Percentiles rank a stretch among this genome's conserved stretches.
Conservation (phyloP, 2,329 filamentous ascomycete species). For the Intubia oerlemansii region DNA sequence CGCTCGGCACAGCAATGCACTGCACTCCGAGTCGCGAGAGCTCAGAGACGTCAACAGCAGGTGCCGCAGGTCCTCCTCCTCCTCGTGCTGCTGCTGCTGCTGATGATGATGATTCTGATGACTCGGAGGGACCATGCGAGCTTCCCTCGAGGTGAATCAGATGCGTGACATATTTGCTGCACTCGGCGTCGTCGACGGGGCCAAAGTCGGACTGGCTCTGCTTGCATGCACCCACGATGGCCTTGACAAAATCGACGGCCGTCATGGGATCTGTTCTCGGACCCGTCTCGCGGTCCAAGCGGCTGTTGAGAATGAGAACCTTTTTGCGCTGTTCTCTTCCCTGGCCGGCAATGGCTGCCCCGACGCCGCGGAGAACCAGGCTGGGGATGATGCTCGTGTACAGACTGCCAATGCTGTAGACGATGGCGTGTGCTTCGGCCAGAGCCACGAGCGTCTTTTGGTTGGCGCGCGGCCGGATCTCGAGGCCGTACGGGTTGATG, state of each 20-base stretch:
- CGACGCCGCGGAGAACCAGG: slow-evolving; percentile 56
- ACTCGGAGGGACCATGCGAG: background rate
- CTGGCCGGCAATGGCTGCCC: slow-evolving; percentile 33
- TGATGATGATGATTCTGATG: slow-evolving; percentile 17
- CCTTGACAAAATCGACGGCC: slow-evolving; percentile 62
- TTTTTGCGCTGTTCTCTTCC: slow-evolving; percentile 31
- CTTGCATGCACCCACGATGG: slow-evolving; percentile 53
- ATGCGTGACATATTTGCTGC: slow-evolving; percentile 58
- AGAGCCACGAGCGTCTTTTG: slow-evolving; percentile 56
- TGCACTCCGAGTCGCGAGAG: slow-evolving; percentile 52
- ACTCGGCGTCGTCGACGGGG: slow-evolving; percentile 20
- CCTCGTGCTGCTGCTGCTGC: slow-evolving; percentile 29
- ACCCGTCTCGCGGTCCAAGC: slow-evolving; percentile 69
- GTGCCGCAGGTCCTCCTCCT: too few species aligned
- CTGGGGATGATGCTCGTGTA: slow-evolving; percentile 80
- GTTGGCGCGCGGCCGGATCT: slow-evolving; percentile 71
- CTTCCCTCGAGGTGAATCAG: slow-evolving; percentile 54
- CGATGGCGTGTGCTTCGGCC: slow-evolving; percentile 39
- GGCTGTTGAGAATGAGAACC: slow-evolving; percentile 70
- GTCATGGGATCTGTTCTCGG: slow-evolving; percentile 42
- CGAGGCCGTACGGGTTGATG: slow-evolving; percentile 96
- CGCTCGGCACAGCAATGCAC: slow-evolving; percentile 39
- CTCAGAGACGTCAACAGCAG: slow-evolving; percentile 46
- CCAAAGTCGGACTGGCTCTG: slow-evolving; percentile 34
- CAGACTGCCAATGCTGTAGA: slow-evolving; percentile 86